Base-by-base conservation (phyloP, 345 rosid genomes). In the Sonneratia caseolaris region DNA sequence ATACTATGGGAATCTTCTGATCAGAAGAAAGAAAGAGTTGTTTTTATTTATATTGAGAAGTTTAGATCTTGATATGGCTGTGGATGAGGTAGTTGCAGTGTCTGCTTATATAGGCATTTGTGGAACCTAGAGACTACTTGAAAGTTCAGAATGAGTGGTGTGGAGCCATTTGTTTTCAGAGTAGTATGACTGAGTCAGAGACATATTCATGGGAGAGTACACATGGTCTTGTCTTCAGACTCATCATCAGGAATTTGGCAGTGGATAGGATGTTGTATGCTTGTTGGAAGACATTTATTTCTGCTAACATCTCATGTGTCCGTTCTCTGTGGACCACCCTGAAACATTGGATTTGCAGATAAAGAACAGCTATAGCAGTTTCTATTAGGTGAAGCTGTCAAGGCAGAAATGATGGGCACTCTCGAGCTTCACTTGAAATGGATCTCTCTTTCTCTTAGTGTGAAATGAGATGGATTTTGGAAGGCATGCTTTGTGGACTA, bases 171-270 rank as follows among this genome's bases (percentile, higher is more conserved):
- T 11, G 61, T 9, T 19, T 53, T 22, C 35, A 19, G 37, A 38
- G 43, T 42, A 22, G 22, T 49, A 7, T 16, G 37, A 35, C 21
- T 7, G 64, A 22, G n/a, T 57, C 53, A 70, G 64, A 38, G 72
- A 70, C 72, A 70, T 38, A 59, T n/a, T 0, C 67, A 38, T 37
- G 8, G 43, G 68, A 71, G 43, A 64, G 13, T 59, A 37, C 74
- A 71, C 74, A 61, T 71, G 68, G 68, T 0, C 37, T 19, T 71
- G 74, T 71, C 74, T 15, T 42, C 36, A 21, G n/a, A 36, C 56
- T 49, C 62, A 32, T n/a, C 37, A 15, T 66, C 47, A 37, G 21
- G 15, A 35, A 37, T 19, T 13, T 40, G 68, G n/a, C 38, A 64
- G 15, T 35, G 42, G n/a, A 3, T 16, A 3, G 42, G 16, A 13